Evolutionary conservation across 805 yeast species (phyloP).

Genomic region (Kurtzmaniella fragi): DNA sequence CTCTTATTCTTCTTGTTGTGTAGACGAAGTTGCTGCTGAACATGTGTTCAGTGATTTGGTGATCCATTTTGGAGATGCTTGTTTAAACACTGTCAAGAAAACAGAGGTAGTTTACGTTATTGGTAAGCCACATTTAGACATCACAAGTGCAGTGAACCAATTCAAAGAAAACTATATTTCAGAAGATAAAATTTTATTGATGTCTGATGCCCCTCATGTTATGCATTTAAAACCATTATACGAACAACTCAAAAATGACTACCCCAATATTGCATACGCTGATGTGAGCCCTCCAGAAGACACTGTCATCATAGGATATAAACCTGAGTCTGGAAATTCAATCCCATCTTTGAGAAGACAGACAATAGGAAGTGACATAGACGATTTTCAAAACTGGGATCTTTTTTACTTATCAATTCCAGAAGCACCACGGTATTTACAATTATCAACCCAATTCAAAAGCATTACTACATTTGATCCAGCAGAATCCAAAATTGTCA

Average conservation of each 20-base stretch:
- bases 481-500: conserved; percentile 16
- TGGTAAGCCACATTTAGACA: conserved; percentile 59
- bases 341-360: conserved; percentile 9
- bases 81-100: conserved; percentile 72
- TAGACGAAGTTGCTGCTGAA: conserved; percentile 95
- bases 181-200: conserved; percentile 47
- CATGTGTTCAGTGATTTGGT: conserved; percentile 84
- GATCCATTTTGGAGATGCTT: conserved; percentile 93
- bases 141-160: conserved; percentile 26
- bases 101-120: conserved; percentile 76
- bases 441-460: conserved; percentile 65
- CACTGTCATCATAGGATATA: conserved; percentile 40
- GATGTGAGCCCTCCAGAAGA: conserved; percentile 24
- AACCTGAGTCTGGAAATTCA: conserved; percentile 21
- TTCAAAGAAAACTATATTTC: conserved; percentile 39
- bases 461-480: conserved; percentile 51
- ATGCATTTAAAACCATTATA: conserved; percentile 38
- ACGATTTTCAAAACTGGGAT: conserved; percentile 39
- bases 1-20: conserved; percentile 91
- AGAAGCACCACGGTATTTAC: conserved; percentile 72
- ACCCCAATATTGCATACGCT: conserved; percentile 25
- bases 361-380: not conserved
- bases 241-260: conserved; percentile 21
- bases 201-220: conserved; percentile 73
- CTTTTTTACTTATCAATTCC: conserved; percentile 73